phyloP scores from a whole-genome alignment of 768 basidiomycete genomes.

The Nevesoporus exiguus region DNA sequence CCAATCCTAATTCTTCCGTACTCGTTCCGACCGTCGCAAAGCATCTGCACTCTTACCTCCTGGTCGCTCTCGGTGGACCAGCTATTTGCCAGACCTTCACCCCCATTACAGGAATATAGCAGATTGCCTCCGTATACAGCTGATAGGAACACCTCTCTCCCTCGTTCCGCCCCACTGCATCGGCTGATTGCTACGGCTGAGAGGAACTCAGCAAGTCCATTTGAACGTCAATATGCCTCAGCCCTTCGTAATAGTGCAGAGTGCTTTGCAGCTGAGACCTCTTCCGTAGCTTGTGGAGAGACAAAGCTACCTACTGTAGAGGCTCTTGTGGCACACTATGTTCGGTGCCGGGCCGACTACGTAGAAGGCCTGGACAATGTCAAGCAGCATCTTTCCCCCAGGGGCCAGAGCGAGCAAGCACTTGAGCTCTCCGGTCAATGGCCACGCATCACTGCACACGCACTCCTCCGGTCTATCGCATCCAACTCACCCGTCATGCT shows the following conservation, averaged over 20 bases:
- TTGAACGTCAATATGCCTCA: conserved; percentile 10
- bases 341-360: conserved; percentile 6
- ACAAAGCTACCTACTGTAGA: background rate
- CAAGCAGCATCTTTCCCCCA: conserved; percentile 11
- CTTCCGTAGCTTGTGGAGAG: background rate
- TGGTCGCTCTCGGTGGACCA: background rate
- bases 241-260: conserved; percentile 9
- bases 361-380: background rate
- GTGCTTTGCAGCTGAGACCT: conserved; percentile 4
- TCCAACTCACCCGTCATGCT: conserved; percentile 18
- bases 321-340: conserved; percentile 10
- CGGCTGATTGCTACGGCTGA: conserved; percentile 4
- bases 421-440: conserved; percentile 31
- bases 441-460: conserved; percentile 35
- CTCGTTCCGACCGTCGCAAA: background rate
- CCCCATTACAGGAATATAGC: background rate
- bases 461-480: conserved; percentile 31
- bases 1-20: background rate
- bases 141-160: background rate
- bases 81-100: conserved; percentile 9
- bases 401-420: conserved; percentile 15
- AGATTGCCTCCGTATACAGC: background rate
- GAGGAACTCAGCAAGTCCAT: conserved; percentile 5
- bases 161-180: background rate
- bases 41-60: background rate